Percentiles rank a stretch among this genome's conserved stretches.
phyloP scores from a whole-genome alignment of 495 filamentous ascomycete genomes.

The Neurospora intermedia region DNA sequence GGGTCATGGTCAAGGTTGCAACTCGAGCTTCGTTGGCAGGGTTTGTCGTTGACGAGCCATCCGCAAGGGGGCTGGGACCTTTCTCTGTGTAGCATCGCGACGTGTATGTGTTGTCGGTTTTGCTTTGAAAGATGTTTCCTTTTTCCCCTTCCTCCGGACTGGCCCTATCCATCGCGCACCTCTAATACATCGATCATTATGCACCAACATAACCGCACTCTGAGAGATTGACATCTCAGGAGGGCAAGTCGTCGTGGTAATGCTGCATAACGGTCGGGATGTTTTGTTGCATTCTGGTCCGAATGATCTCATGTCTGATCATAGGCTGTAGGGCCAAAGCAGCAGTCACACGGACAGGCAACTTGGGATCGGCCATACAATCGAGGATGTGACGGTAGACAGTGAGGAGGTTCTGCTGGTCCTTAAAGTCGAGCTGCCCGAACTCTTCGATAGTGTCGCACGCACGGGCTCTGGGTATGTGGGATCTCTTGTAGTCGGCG shows the following conservation, averaged over 20 bases:
- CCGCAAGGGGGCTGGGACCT: not conserved
- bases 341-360: conserved; percentile 90
- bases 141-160: too few species aligned
- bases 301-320: conserved; percentile 90
- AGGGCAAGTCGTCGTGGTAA: too few species aligned
- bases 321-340: conserved; percentile 90
- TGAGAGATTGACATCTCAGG: too few species aligned
- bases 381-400: conserved; percentile 96
- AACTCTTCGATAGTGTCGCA: conserved; percentile 98
- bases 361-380: conserved; percentile 83
- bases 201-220: too few species aligned
- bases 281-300: conserved; percentile 88
- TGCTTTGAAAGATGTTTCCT: not conserved
- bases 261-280: conserved; percentile 99
- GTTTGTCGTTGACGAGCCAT: not conserved
- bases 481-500: conserved; percentile 83
- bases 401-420: conserved; percentile 82
- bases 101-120: not conserved
- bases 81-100: not conserved
- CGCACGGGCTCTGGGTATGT: conserved; percentile 93
- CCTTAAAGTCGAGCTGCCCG: conserved; percentile 89
- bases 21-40: not conserved
- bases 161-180: too few species aligned
- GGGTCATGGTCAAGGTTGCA: not conserved
- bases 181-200: too few species aligned